Percentiles rank a stretch among this genome's conserved stretches.
phyloP scores from a whole-genome alignment of 768 basidiomycete species.

The Tylopilus sp. region DNA sequence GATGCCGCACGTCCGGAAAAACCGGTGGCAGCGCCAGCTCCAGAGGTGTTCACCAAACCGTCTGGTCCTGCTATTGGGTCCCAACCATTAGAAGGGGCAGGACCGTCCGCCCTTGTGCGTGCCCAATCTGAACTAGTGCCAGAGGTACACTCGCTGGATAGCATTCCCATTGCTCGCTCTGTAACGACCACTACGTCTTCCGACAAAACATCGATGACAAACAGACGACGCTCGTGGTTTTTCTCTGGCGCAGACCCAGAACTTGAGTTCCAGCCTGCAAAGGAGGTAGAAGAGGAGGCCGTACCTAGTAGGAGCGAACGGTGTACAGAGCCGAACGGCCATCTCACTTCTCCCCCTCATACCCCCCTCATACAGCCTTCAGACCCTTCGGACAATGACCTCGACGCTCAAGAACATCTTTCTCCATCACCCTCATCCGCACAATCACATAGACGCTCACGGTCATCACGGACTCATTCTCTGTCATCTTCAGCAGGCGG shows the following conservation, averaged over 20 bases:
- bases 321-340: constrained; percentile 36
- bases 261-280: constrained; percentile 16
- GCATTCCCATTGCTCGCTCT: constrained; percentile 20
- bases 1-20: constrained; percentile 58
- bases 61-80: constrained; percentile 21
- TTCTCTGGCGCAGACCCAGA: constrained; percentile 41
- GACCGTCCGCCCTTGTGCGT: constrained; percentile 10
- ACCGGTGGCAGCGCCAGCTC: constrained; percentile 9
- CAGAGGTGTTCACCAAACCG: constrained; percentile 6
- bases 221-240: constrained; percentile 58
- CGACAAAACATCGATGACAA: constrained; percentile 25
- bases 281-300: constrained; percentile 22
- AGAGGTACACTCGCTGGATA: constrained; percentile 25
- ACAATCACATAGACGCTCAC: constrained; percentile 34
- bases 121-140: constrained; percentile 28
- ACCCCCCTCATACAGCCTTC: constrained; percentile 2
- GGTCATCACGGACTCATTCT: constrained; percentile 35
- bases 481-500: constrained; percentile 33
- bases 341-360: constrained; percentile 18
- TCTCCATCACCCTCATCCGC: constrained; percentile 43
- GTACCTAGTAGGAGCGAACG: constrained; percentile 23
- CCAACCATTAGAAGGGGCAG: constrained; percentile 35
- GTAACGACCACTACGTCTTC: constrained; percentile 17
- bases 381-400: constrained; percentile 20
- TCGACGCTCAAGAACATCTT: constrained; percentile 16